Percentiles rank a stretch among this genome's conserved stretches.
phyloP scores from a whole-genome alignment of 225 moss, liverwort and hornwort species.

The Neckera pumila region DNA sequence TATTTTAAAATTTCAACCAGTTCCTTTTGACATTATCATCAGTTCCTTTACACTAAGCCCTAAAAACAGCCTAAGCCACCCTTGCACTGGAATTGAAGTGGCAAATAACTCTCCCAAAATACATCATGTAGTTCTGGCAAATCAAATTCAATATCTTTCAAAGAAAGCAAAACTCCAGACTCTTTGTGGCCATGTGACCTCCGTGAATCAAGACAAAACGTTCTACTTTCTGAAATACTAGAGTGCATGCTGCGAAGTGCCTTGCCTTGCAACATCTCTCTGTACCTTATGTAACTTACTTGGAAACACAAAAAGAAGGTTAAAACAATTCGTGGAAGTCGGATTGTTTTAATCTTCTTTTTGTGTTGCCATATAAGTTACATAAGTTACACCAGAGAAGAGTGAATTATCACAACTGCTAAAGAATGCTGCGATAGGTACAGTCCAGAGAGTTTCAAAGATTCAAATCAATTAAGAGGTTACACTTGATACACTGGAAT shows the following conservation, averaged over 20 bases:
- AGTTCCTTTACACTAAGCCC: background rate
- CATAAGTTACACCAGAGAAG: background rate
- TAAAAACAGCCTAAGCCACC: background rate
- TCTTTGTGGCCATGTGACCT: background rate
- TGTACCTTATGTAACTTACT: no score
- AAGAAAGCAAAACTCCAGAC: background rate
- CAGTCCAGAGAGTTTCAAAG: no score
- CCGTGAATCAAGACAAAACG: background rate
- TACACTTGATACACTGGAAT: background rate
- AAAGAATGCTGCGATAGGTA: background rate
- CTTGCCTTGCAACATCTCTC: background rate
- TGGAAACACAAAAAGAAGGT: no score
- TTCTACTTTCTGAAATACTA: background rate
- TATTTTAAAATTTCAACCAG: background rate
- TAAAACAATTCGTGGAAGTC: no score
- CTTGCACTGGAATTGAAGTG: no score
- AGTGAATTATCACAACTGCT: background rate
- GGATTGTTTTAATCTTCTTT: background rate
- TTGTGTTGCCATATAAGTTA: background rate
- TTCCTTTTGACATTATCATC: background rate
- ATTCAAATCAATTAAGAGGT: background rate
- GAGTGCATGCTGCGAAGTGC: background rate
- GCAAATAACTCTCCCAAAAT: background rate
- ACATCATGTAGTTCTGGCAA: background rate
- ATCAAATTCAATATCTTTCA: background rate